Evolutionary conservation across 495 filamentous ascomycete genomes (phyloP).

Genomic region (Delitschia confertaspora): DNA sequence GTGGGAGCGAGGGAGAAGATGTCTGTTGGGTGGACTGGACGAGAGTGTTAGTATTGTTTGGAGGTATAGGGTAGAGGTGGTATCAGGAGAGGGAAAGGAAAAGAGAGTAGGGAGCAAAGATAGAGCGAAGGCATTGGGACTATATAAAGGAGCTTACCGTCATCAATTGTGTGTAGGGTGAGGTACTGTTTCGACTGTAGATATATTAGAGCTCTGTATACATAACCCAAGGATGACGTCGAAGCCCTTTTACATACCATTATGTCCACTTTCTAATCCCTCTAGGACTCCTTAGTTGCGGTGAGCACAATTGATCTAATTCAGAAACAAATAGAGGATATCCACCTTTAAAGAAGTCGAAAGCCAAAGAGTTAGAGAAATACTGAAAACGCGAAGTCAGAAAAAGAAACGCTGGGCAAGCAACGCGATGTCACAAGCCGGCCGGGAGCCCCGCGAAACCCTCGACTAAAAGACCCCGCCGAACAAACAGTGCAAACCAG

Average conservation of each 20-base stretch:
- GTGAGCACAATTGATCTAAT: too few relatives aligned
- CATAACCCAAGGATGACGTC: too few relatives aligned
- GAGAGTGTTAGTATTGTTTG: slow-evolving; percentile 29
- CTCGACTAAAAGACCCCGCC: slow-evolving; percentile 14
- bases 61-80: slow-evolving; percentile 10
- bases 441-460: too few relatives aligned
- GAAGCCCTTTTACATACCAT: too few relatives aligned
- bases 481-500: slow-evolving; percentile 15
- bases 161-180: slow-evolving; percentile 77
- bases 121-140: neutral
- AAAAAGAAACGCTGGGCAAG: neutral
- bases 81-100: neutral
- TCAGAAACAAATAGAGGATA: too few relatives aligned
- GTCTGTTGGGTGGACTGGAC: slow-evolving; percentile 69
- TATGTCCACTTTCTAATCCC: too few relatives aligned
- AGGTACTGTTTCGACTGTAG: slow-evolving; percentile 94
- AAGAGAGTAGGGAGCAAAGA: neutral
- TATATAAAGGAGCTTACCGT: slow-evolving; percentile 47
- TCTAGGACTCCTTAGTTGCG: too few relatives aligned
- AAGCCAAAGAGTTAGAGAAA: too few relatives aligned
- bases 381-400: neutral
- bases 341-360: neutral
- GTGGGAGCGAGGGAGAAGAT: slow-evolving; percentile 88
- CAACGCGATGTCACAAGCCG: slow-evolving; percentile 24
- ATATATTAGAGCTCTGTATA: neutral